These are phyloP conservation scores for Mycena haematopus DNA, from an alignment of 768 basidiomycete genomes.

Conservation along the genomic window DNA sequence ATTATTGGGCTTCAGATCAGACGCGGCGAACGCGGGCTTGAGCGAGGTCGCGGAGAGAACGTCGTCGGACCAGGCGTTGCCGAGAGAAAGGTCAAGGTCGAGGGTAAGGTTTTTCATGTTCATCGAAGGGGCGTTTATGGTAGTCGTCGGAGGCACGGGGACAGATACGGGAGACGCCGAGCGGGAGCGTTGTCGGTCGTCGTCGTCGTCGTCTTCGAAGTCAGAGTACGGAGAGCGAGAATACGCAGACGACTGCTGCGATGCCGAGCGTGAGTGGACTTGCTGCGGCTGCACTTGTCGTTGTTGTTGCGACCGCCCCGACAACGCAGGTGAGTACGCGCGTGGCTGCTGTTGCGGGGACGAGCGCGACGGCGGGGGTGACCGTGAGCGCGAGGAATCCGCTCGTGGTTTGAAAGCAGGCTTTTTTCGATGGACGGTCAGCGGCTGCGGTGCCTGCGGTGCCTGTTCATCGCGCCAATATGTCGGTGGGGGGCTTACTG, in stretches of 20 bases:
- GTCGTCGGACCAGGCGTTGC: constrained; percentile 25
- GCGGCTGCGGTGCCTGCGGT: constrained; percentile 7
- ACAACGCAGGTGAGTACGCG: not conserved
- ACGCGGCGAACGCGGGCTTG: not conserved
- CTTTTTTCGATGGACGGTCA: not conserved
- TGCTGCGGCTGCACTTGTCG: not conserved
- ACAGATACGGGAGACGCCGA: too few relatives aligned
- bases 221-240: not conserved
- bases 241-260: not conserved
- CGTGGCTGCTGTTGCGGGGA: not conserved
- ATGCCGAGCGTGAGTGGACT: not conserved
- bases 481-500: constrained; percentile 13
- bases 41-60: constrained; percentile 24
- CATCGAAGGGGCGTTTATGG: not conserved
- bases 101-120: constrained; percentile 22
- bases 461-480: constrained; percentile 20
- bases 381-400: not conserved
- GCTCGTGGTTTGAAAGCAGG: not conserved
- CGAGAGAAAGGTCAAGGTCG: constrained; percentile 20
- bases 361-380: constrained; percentile 3
- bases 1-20: too few relatives aligned
- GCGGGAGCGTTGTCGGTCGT: not conserved
- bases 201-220: not conserved
- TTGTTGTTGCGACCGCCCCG: not conserved
- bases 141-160: too few relatives aligned